phyloP scores from a whole-genome alignment of 176 grass and related monocot genomes.

The Alloteropsis semialata region DNA sequence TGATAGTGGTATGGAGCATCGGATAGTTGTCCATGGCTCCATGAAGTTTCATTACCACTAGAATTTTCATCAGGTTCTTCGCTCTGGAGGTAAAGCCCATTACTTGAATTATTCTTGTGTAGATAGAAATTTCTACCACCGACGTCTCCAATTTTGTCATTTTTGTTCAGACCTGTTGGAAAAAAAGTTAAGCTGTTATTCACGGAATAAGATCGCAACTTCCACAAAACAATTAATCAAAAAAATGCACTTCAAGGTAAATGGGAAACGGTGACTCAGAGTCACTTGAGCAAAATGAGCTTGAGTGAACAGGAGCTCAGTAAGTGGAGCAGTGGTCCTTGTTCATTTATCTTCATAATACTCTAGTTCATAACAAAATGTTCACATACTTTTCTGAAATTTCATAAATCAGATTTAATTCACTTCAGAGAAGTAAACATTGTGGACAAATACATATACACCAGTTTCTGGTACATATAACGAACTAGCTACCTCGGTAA shows the following conservation, averaged over 20 bases:
- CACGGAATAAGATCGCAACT: neutral
- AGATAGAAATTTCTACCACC: conserved; percentile 84
- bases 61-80: conserved; percentile 19
- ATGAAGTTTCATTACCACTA: neutral
- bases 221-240: neutral
- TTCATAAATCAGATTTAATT: neutral
- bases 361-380: neutral
- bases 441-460: neutral
- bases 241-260: too few relatives aligned
- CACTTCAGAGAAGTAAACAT: neutral
- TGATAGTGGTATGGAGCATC: neutral
- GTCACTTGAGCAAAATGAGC: neutral
- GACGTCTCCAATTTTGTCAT: conserved; percentile 74
- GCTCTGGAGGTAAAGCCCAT: conserved; percentile 22
- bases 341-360: neutral
- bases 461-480: neutral
- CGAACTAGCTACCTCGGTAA: neutral
- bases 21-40: neutral
- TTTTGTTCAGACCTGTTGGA: conserved; percentile 67
- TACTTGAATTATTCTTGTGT: conserved; percentile 48
- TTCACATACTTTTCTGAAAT: neutral
- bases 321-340: neutral
- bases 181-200: neutral
- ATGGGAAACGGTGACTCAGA: too few relatives aligned
- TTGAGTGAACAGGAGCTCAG: neutral